Percentiles rank a stretch among this genome's conserved stretches.
Evolutionary conservation across 1,284 basidiomycete genomes (phyloP).

Genomic region (Cutaneotrichosporon curvatum): DNA sequence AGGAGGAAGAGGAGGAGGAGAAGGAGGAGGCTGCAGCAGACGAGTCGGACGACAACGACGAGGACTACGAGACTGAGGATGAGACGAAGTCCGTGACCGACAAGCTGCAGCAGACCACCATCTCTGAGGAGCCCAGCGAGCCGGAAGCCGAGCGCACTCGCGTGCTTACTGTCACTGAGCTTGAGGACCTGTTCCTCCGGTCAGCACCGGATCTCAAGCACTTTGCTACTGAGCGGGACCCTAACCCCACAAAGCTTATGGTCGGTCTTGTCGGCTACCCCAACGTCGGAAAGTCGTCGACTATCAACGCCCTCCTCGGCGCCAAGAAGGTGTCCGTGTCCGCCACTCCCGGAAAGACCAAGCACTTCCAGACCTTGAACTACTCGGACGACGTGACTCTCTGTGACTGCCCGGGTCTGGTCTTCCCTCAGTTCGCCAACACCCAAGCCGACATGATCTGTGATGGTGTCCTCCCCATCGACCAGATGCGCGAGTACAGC

Average conservation of each 20-base stretch:
- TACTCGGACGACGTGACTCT: conserved; percentile 79
- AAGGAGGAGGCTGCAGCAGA: conserved; percentile 31
- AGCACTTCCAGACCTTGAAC: conserved; percentile 98
- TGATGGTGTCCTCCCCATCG: conserved; percentile 95
- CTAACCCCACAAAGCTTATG: conserved; percentile 62
- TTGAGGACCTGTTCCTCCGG: conserved; percentile 76
- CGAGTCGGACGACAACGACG: conserved; percentile 30
- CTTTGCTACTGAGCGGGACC: conserved; percentile 58
- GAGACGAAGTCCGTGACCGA: conserved; percentile 19
- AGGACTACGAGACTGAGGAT: neutral
- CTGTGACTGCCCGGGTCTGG: conserved; percentile 98
- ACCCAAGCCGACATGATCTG: conserved; percentile 93
- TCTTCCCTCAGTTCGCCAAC: conserved; percentile 96
- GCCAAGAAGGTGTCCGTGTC: conserved; percentile 95
- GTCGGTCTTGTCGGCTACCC: conserved; percentile 59
- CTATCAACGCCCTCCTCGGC: conserved; percentile 55
- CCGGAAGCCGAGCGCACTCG: conserved; percentile 61
- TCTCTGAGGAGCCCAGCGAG: conserved; percentile 11
- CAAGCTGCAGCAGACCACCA: conserved; percentile 20
- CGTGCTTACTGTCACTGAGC: conserved; percentile 78
- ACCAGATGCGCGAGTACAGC: conserved; percentile 92
- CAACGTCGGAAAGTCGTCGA: conserved; percentile 57
- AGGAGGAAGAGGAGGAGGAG: conserved; percentile 26
- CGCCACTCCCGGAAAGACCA: conserved; percentile 95
- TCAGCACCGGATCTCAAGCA: conserved; percentile 71